A percentile compares a stretch with the other conserved stretches of the same genome.
phyloP scores from a whole-genome alignment of 1,139 yeast species.

The Hyphopichia pseudoburtonii region DNA sequence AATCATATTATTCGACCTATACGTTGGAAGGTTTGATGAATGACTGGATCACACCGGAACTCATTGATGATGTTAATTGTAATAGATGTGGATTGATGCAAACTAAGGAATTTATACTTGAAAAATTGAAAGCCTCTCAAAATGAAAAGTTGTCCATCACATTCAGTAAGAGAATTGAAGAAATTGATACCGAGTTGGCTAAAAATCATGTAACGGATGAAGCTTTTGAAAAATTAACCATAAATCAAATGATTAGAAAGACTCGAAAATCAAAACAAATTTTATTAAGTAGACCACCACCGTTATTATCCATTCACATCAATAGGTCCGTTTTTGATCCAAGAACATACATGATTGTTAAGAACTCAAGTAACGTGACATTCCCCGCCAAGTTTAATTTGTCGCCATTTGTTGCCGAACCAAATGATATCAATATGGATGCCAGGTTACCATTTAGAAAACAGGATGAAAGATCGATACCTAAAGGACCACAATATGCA shows the following conservation, averaged over 20 bases:
- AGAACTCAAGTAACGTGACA: conserved; percentile 78
- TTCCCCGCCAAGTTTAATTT: conserved; percentile 71
- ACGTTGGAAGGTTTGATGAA: conserved; percentile 58
- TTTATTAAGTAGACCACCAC: conserved; percentile 78
- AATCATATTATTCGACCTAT: conserved; percentile 38
- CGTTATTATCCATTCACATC: conserved; percentile 78
- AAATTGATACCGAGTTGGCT: conserved; percentile 56
- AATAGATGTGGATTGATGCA: conserved; percentile 80
- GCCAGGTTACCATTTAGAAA: conserved; percentile 75
- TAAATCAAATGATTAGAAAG: conserved; percentile 72
- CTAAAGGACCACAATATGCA: conserved; percentile 6
- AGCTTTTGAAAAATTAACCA: conserved; percentile 68
- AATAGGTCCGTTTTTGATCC: conserved; percentile 93
- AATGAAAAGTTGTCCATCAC: conserved; percentile 43
- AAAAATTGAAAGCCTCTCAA: conserved; percentile 25
- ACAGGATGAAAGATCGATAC: conserved; percentile 36
- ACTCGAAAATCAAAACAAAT: conserved; percentile 83
- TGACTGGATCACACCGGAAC: conserved; percentile 78
- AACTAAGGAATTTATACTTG: conserved; percentile 51
- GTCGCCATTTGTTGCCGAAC: conserved; percentile 67
- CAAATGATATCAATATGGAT: conserved; percentile 71
- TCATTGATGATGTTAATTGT: conserved; percentile 90
- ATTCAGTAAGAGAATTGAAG: conserved; percentile 51
- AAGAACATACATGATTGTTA: conserved; percentile 75
- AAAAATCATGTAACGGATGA: conserved; percentile 78